These are phyloP conservation scores for Salisapilia sapeloensis DNA, from an alignment of 352 stramenopile species.

Conservation along the genomic window DNA sequence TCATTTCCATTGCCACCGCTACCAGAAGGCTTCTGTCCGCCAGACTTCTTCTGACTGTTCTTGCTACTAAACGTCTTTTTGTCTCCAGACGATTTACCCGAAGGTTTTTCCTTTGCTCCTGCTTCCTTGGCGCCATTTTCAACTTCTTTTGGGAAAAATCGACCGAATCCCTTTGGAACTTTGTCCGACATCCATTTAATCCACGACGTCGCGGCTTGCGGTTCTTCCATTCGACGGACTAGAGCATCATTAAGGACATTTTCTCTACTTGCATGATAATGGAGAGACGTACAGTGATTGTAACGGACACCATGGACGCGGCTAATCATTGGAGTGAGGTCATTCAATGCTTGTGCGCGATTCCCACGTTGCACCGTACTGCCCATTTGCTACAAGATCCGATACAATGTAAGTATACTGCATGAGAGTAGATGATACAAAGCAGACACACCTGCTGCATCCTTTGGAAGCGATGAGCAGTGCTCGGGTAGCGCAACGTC, in stretches of 20 bases:
- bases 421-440: neutral
- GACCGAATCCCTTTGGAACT: slow-evolving; percentile 62
- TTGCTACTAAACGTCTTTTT: slow-evolving; percentile 64
- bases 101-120: slow-evolving; percentile 34
- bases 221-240: slow-evolving; percentile 26
- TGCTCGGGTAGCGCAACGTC: slow-evolving; percentile 31
- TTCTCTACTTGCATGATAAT: too few relatives aligned
- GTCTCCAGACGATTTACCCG: slow-evolving; percentile 23
- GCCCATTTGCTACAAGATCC: slow-evolving; percentile 32
- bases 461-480: slow-evolving; percentile 40
- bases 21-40: slow-evolving; percentile 14
- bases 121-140: slow-evolving; percentile 12
- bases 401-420: neutral
- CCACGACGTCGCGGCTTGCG: slow-evolving; percentile 38
- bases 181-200: slow-evolving; percentile 66
- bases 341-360: too few relatives aligned
- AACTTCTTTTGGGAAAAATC: slow-evolving; percentile 74
- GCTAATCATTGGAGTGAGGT: too few relatives aligned
- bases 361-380: slow-evolving; percentile 36
- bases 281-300: slow-evolving; percentile 1
- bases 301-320: too few relatives aligned
- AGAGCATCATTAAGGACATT: slow-evolving; percentile 1
- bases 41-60: slow-evolving; percentile 12
- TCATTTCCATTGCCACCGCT: slow-evolving; percentile 10
- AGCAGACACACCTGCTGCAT: slow-evolving; percentile 38